A percentile compares a stretch with the other conserved stretches of the same genome.
phyloP scores from a whole-genome alignment of 2,329 filamentous ascomycete species.

The Colletotrichum sojae region DNA sequence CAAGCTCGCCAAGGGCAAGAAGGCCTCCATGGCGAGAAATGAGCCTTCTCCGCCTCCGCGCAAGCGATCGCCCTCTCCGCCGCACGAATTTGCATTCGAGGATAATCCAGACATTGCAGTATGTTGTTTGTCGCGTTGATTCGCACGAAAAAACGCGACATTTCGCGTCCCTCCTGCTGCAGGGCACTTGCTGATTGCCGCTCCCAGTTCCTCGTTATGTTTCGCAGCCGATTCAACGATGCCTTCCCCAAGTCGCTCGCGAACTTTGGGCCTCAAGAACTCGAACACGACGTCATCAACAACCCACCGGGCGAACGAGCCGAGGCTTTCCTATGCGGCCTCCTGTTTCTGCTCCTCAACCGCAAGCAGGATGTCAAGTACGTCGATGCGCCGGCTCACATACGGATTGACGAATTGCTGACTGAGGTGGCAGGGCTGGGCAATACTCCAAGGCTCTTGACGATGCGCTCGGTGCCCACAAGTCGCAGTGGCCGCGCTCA shows the following conservation, averaged over 20 bases:
- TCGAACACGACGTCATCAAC: constrained; percentile 88
- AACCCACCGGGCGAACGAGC: constrained; percentile 84
- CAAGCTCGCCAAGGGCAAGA: constrained; percentile 64
- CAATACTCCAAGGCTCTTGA: constrained; percentile 95
- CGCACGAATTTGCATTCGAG: constrained; percentile 89
- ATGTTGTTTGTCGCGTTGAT: constrained; percentile 67
- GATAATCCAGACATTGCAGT: constrained; percentile 95
- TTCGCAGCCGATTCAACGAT: constrained; percentile 92
- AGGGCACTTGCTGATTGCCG: constrained; percentile 48
- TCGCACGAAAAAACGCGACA: constrained; percentile 62
- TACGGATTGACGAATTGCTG: constrained; percentile 13
- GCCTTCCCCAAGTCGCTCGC: constrained; percentile 88
- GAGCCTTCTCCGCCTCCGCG: constrained; percentile 76
- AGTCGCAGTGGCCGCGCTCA: constrained; percentile 86
- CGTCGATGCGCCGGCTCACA: constrained; percentile 51
- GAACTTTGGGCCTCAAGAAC: constrained; percentile 94
- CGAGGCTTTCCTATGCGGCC: constrained; percentile 89
- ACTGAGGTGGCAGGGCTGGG: constrained; percentile 74
- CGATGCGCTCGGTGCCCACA: constrained; percentile 89
- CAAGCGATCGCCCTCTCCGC: constrained; percentile 88
- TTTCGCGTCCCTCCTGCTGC: constrained; percentile 62
- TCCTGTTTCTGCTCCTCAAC: constrained; percentile 91
- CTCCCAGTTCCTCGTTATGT: constrained; percentile 95
- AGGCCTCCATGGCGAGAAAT: constrained; percentile 61
- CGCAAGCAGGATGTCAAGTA: constrained; percentile 99